Evolutionary conservation across 176 grass and related monocot species (phyloP), one percentile per base, ranked within the genome.

Genomic region (Otatea glauca): DNA sequence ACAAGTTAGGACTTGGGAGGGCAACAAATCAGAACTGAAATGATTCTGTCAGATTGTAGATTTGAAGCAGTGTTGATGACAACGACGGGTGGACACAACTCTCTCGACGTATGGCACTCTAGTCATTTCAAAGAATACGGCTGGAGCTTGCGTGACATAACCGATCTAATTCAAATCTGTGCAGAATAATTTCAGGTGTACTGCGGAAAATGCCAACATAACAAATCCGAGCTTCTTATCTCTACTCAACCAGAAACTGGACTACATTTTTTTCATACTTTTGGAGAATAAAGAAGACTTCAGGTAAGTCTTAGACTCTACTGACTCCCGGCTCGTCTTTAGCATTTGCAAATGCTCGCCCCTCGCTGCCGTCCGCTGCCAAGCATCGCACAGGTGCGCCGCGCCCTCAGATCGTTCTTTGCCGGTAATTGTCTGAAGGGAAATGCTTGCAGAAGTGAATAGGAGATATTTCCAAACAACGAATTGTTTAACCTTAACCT

Each of bases 21-120:
- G 58, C 3, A 65, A 43, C 37, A 70, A 0, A 55, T 74, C 70
- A 50, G 59, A 29, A 80, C 18, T 23, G 55, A 59, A 59, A 59
- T 59, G 55, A 8, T 56, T 23, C 21, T 23, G 21, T 59, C 63
- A 44, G 59, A 70, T 10, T 13, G n/a, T 25, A 55, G 17, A 54
- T 38, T 65, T 12, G 18, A 83, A 34, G 71, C 47, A 49, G 32
- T 27, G 58, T 84, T n/a, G 59, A 48, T 72, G 56, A 73, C n/a
- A 64, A n/a, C 43, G 20, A 15, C n/a, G 27, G 6, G 44, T 29
- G 18, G 44, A 47, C 12, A 78, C 58, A 61, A 24, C 58, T 61
- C 59, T 61, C 21, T 13, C 9, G 9, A 64, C 60, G 5, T 64
- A 29, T 14, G 25, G 2, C 23, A 64, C 41, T 21, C 0, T 0